Evolutionary conservation across 768 basidiomycete genomes (phyloP), one percentile per base, ranked within the genome.

Genomic region (Psilocybe azurescens): DNA sequence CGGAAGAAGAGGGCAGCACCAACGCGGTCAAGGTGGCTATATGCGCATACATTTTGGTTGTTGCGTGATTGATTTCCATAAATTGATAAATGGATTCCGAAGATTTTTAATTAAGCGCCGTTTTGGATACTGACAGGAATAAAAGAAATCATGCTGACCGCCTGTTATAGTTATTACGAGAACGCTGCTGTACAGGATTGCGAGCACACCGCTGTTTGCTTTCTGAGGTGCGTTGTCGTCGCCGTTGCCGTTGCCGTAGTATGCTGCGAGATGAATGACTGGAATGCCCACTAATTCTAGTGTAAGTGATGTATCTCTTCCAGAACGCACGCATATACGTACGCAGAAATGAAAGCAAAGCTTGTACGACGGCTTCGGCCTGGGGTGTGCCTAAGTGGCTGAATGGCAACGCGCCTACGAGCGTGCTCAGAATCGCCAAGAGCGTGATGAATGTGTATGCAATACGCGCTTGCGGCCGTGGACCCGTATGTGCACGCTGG

Each of bases 11-110:
- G 60, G 61, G 65, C 39, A 38, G 51, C 58, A 72, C 51, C 53
- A 73, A 50, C 39, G 66, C 65, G 59, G 73, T 61, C 38, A 74
- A 58, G 65, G 73, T 69, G 62, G 72, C 72, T 73, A 69, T 71
- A 72, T 72, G 70, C 73, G 71, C 65, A 57, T 59, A 47, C 51
- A 51, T 59, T 29, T 53, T 36, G 30, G 33, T 20, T 24, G 24
- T 5, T 55, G 32, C 44, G 11, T 55, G 33, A 51, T 47, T 39
- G 56, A 56, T 53, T 56, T 48, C 41, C 47, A 55, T 44, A 13
- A 5, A 51, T 58, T 59, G 58, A 63, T 63, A 59, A 63, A 56
- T 56, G 28, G 52, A 53, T 28, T 49, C 29, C 36, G 41, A 54
- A n/a, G n/a, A n/a, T n/a, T n/a, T n/a, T 60, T 59, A 65, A 61